Evolutionary conservation across 23 red algal species (phyloP), one percentile per base, ranked within the genome.

Genomic region (Gracilaria caudata): DNA sequence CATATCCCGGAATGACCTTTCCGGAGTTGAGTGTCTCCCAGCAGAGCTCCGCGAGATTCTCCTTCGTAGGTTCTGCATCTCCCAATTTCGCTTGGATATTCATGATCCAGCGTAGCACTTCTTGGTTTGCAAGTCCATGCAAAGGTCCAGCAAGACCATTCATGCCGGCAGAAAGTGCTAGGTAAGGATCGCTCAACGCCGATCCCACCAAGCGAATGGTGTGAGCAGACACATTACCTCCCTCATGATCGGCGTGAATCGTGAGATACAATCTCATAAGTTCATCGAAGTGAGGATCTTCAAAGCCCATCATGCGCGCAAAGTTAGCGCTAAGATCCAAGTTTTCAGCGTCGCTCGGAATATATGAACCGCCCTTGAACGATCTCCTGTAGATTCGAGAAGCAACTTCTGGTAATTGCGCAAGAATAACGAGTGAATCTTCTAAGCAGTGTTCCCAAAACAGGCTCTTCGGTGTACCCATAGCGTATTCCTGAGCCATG

Each of bases 191-290:
- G 24, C 84, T 91, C 60, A 98, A 87, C 36, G 96, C 96, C 30
- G 96, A 98, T 43, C 96, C 96, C 7, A 98, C 96, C 59, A 98
- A 74, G 33, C 90, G 88, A 33, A 98, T 86, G 19, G 91, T 51
- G 26, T 98, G 92, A 20, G 96, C 96, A 34, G 96, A 98, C 26
- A 98, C 96, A 72, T 98, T 98, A 19, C 96, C 96, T 60, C 96
- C 96, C 68, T 98, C 96, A 68, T 98, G 96, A 75, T 98, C 96
- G 24, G 92, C 78, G 90, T 98, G 96, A 77, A 98, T 94, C 17
- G 83, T 88, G 17, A 98, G 87, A 82, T 98, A 98, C 56, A 98
- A 56, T 37, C 96, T 88, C 96, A 98, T 98, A 51, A 98, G 80
- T 20, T 98, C 96, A 64, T 94, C 88, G 71, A 98, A 98, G 7